Percentiles rank a stretch among this genome's conserved stretches.
Evolutionary conservation across 805 yeast species (phyloP).

Genomic region (Starmerella apicola): DNA sequence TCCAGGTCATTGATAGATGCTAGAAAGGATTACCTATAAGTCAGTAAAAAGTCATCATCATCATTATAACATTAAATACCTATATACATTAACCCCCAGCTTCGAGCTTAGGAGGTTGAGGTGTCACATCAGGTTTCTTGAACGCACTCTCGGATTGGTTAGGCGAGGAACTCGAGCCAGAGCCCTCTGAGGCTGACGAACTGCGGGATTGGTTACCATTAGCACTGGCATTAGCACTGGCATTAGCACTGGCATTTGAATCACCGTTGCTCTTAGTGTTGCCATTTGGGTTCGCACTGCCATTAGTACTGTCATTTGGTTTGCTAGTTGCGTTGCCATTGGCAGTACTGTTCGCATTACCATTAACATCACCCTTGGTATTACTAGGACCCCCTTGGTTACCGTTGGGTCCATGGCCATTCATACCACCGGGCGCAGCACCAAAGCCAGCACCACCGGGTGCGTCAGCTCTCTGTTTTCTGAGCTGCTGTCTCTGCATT

Average conservation of each 20-base stretch:
- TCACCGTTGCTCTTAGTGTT: neutral
- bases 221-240: neutral
- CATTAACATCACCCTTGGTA: neutral
- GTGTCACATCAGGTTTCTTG: conserved; percentile 2
- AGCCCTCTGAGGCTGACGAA: neutral
- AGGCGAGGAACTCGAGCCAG: neutral
- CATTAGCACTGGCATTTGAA: neutral
- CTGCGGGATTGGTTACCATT: conserved; percentile 1
- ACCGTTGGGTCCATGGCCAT: neutral
- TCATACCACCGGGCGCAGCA: neutral
- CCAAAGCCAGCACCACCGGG: neutral
- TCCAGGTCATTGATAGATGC: no score
- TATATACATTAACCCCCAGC: conserved; percentile 13
- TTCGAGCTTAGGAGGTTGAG: conserved; percentile 17
- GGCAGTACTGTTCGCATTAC: neutral
- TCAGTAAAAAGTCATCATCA: no score
- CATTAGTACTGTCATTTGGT: neutral
- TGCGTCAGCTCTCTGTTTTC: conserved; percentile 8
- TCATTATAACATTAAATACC: neutral
- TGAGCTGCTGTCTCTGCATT: conserved; percentile 18
- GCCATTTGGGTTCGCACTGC: neutral
- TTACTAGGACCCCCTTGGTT: neutral
- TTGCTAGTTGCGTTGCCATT: neutral
- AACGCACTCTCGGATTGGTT: neutral
- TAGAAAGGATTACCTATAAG: no score